Base-by-base conservation (phyloP, 2,329 filamentous ascomycete genomes). In the Alternaria sp. region DNA sequence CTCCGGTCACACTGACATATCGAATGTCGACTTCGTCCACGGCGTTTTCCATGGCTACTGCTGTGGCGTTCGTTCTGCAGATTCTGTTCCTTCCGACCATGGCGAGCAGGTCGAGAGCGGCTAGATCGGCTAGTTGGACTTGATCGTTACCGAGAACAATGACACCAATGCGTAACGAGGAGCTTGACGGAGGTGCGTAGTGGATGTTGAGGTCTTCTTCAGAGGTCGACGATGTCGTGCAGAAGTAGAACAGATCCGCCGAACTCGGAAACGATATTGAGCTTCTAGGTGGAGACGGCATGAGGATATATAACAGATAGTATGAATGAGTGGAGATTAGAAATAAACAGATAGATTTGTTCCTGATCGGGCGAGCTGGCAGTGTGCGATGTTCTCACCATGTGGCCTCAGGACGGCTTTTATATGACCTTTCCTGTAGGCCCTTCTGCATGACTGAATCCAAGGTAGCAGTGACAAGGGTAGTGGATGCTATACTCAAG, bases 1-100 rank as follows among this genome's bases (percentile, higher is more conserved):
- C 73, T 66, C 76, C 75, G 55, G 66, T 77, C 71, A 74, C 69
- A 61, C 67, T 77, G 65, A 78, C 70, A 64, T 76, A 78, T 54
- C 74, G 74, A 62, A 78, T 73, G 59, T 78, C 75, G 34, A 78
- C 59, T 52, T 77, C 75, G 55, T 78, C 75, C 42, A 78, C 67
- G 24, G 73, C 71, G 52, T 76, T 63, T 16, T 77, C 70, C 5
- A 75, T 46, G n/a, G 69, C 68, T 22, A 51, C 53, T 24, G 65
- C 57, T 18, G 72, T 56, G 16, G 74, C 64, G 34, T 70, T 68
- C n/a, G 73, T 51, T 52, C 53, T 66, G 63, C 62, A 64, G 26
- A 78, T 65, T 22, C 71, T 64, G 43, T 69, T 73, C 43, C 75
- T 69, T 30, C 70, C 62, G 14, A 78, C 54, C 65, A 73, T 74